A percentile compares a stretch with the other conserved stretches of the same genome.
These are phyloP conservation scores for Syzygium syzygioides DNA, from an alignment of 441 rosid species.

Conservation along the genomic window DNA sequence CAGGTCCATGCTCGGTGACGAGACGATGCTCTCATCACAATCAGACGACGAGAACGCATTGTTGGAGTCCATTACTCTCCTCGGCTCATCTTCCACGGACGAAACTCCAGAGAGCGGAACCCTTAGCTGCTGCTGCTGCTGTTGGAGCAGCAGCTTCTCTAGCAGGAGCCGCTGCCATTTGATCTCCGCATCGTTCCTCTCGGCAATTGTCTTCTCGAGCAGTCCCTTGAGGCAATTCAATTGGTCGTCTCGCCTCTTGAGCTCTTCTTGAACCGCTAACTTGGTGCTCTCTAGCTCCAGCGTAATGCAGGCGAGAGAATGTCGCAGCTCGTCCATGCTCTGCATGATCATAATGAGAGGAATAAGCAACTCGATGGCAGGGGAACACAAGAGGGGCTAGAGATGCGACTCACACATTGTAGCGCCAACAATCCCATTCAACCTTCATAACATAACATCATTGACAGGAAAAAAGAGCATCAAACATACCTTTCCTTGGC, in stretches of 20 bases:
- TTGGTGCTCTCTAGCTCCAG: conserved; percentile 59
- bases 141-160: conserved; percentile 29
- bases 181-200: conserved; percentile 47
- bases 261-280: conserved; percentile 44
- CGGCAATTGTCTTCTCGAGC: conserved; percentile 36
- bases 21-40: conserved; percentile 89
- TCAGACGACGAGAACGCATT: conserved; percentile 61
- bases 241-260: conserved; percentile 43
- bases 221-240: conserved; percentile 34
- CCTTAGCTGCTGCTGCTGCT: conserved; percentile 20
- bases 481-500: conserved; percentile 65
- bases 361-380: background rate
- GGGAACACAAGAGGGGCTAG: background rate
- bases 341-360: conserved; percentile 19
- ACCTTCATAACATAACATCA: background rate
- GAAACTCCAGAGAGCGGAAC: conserved; percentile 50
- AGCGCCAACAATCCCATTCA: background rate
- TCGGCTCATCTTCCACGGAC: conserved; percentile 49
- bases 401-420: background rate
- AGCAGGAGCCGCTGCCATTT: conserved; percentile 38
- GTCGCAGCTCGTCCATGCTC: conserved; percentile 64
- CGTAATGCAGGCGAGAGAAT: conserved; percentile 37
- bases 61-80: conserved; percentile 34
- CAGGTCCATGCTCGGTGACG: conserved; percentile 43
- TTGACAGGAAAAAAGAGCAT: background rate